These are phyloP conservation scores for Rhodocollybia butyracea DNA, from an alignment of 768 basidiomycete species.

Conservation along the genomic window DNA sequence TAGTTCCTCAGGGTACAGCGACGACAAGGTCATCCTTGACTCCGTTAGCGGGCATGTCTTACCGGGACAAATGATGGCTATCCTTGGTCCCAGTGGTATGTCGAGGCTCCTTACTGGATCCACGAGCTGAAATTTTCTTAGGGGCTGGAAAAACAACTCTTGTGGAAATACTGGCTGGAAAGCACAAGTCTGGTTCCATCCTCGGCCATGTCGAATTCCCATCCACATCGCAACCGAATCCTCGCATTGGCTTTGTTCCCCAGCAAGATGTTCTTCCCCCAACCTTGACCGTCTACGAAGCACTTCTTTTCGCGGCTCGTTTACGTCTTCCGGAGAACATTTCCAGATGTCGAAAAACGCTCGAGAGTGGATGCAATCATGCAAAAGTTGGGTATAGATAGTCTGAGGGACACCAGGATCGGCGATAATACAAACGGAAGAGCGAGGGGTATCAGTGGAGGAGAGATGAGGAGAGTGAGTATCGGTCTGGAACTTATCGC, in stretches of 20 bases:
- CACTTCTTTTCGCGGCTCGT: conserved; percentile 81
- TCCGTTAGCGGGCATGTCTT: conserved; percentile 64
- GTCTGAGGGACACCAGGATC: conserved; percentile 70
- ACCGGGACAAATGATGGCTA: conserved; percentile 86
- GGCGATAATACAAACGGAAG: conserved; percentile 63
- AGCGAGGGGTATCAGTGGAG: conserved; percentile 83
- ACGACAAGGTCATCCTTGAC: conserved; percentile 69
- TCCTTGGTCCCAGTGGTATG: conserved; percentile 84
- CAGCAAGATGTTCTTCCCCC: conserved; percentile 83
- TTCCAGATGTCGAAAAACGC: conserved; percentile 54
- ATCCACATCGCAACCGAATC: conserved; percentile 21
- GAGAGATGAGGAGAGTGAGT: conserved; percentile 86
- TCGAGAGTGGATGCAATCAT: conserved; percentile 69
- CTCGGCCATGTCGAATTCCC: conserved; percentile 66
- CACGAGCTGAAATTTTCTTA: conserved; percentile 16
- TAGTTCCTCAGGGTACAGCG: conserved; percentile 20
- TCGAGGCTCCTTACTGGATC: conserved; percentile 9
- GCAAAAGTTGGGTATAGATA: conserved; percentile 71
- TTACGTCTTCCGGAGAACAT: conserved; percentile 79
- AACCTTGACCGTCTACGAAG: conserved; percentile 76
- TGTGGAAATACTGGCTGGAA: conserved; percentile 87
- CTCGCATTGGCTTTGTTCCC: conserved; percentile 74
- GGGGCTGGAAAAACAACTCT: conserved; percentile 90
- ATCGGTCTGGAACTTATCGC: conserved; percentile 90
- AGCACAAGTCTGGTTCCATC: conserved; percentile 67